Base-by-base conservation (phyloP, 2,329 filamentous ascomycete species). In the Tothia fuscella region DNA sequence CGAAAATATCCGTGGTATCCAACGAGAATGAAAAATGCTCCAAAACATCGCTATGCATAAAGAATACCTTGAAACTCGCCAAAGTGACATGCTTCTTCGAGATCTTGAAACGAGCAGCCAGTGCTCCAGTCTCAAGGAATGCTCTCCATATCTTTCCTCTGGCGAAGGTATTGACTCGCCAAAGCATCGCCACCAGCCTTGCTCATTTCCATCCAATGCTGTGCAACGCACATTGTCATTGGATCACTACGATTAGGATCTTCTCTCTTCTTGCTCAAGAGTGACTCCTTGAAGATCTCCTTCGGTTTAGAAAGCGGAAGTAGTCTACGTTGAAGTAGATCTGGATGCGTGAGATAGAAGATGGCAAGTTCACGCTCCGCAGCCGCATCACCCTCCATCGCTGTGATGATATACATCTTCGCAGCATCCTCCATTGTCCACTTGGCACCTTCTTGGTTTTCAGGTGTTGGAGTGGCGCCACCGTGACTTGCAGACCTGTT, bases 121-220 rank as follows among this genome's bases (percentile, higher is more conserved):
- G 30, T 41, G 30, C 39, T 41, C n/a, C n/a, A n/a, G n/a, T n/a
- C n/a, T n/a, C 39, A 71, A 48, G 69, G 68, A 53, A 75, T 68
- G 40, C 65, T 70, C 53, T 77, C 73, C 57, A 77, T 71, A 55
- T 78, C 74, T 51, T 74, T 71, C 35, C 73, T 62, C 63, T 93
- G 84, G 48, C 80, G 73, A 59, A 95, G 65, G 62, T 89, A 88
- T 57, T 80, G 82, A 56, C 77, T 80, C 16, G 89, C 89, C 50
- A 93, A 67, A 54, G 82, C 75, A 57, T 96, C 89, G 1, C 87
- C 87, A n/a, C 87, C 87, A 42, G 74, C 73, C 51, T 85, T 82
- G 28, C 84, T 87, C 49, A 84, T 70, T 64, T 89, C 85, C 87
- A 96, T 95, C 88, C 89, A 96, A 66, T 96, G 89, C 61, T 93